phyloP scores from a whole-genome alignment of 352 stramenopile species.

The Phytophthora multivora region DNA sequence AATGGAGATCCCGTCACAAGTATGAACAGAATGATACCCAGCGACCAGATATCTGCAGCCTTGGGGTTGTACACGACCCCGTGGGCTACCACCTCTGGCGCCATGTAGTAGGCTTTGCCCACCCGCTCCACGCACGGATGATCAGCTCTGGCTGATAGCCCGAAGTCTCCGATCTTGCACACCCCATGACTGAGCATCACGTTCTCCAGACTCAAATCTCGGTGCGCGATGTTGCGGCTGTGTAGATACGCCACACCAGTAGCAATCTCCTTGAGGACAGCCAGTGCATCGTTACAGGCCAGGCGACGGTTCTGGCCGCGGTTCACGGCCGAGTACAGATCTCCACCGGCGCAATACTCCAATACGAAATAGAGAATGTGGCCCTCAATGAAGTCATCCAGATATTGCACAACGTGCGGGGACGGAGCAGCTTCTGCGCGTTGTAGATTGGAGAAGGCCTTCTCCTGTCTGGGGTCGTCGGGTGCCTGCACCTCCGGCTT shows the following conservation, averaged over 20 bases:
- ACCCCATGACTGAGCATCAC: conserved; percentile 30
- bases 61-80: conserved; percentile 36
- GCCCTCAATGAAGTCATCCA: conserved; percentile 50
- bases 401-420: conserved; percentile 49
- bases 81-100: conserved; percentile 42
- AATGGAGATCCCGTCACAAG: conserved; percentile 46
- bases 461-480: conserved; percentile 56
- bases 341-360: conserved; percentile 41
- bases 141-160: conserved; percentile 28
- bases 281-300: conserved; percentile 10
- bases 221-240: conserved; percentile 30
- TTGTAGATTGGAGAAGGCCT: conserved; percentile 37
- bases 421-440: conserved; percentile 29
- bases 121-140: conserved; percentile 19
- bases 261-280: conserved; percentile 34
- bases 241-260: conserved; percentile 33
- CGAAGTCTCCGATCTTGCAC: conserved; percentile 61
- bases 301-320: conserved; percentile 20
- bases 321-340: conserved; percentile 38
- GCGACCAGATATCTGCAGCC: conserved; percentile 57
- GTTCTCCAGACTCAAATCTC: conserved; percentile 54
- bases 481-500: conserved; percentile 21
- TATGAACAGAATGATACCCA: conserved; percentile 59
- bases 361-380: conserved; percentile 56
- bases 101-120: conserved; percentile 54